phyloP scores from a whole-genome alignment of 345 rosid species.

The Salix viminalis region DNA sequence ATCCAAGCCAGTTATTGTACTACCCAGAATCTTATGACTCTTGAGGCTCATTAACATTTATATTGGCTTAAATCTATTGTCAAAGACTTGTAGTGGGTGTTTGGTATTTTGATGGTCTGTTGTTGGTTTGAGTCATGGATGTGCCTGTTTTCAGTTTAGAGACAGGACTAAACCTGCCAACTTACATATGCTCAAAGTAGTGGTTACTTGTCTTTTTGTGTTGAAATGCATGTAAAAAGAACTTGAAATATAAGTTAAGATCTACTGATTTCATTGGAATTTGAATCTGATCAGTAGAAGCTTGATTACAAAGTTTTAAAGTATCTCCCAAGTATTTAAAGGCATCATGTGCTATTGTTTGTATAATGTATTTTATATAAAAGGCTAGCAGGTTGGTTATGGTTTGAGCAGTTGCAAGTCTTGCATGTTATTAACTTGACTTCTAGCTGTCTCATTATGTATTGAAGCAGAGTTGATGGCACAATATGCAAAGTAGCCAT shows the following conservation, averaged over 20 bases:
- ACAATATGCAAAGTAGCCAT: not conserved
- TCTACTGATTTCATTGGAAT: not conserved
- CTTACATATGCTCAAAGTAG: not conserved
- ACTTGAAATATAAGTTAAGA: not conserved
- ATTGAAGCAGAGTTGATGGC: not conserved
- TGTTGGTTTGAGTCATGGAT: not conserved
- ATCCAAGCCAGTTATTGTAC: not conserved
- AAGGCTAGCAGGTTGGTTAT: not conserved
- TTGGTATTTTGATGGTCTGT: not conserved
- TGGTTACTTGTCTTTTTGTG: not conserved
- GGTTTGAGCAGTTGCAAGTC: not conserved
- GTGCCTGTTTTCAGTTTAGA: not conserved
- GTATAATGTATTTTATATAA: not conserved
- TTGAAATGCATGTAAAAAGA: not conserved
- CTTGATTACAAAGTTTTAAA: not conserved
- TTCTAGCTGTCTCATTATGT: not conserved
- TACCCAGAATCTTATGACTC: not conserved
- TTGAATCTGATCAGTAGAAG: not conserved
- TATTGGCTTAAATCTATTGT: not conserved
- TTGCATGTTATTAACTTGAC: not conserved
- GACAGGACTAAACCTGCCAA: not conserved
- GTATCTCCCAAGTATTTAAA: too few species aligned
- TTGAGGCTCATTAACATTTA: not conserved
- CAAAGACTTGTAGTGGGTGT: not conserved
- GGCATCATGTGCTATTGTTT: not conserved